A percentile compares a stretch with the other conserved stretches of the same genome.
These are phyloP conservation scores for Schizosaccharomyces versatilis DNA, from an alignment of 1,139 yeast species.

Conservation along the genomic window DNA sequence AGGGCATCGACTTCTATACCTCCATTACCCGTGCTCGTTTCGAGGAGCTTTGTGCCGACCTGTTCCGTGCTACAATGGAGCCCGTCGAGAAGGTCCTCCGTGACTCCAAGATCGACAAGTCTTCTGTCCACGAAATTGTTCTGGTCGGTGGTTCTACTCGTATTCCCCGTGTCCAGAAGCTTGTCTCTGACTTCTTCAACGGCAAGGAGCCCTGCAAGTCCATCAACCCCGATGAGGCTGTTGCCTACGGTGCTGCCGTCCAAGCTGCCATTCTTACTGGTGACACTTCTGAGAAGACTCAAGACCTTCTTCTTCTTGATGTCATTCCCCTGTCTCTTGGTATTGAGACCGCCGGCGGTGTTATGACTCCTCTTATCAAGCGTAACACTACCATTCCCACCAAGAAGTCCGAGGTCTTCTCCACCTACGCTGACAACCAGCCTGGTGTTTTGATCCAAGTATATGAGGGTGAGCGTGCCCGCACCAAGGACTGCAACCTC, in stretches of 20 bases:
- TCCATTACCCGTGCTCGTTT: slow-evolving; percentile 97
- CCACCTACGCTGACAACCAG: slow-evolving; percentile 83
- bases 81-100: slow-evolving; percentile 96
- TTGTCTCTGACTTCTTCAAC: slow-evolving; percentile 91
- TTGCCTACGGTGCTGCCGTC: slow-evolving; percentile 91
- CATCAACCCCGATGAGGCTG: slow-evolving; percentile 97
- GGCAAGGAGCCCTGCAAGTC: slow-evolving; percentile 93
- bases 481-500: slow-evolving; percentile 80
- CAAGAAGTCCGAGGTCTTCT: slow-evolving; percentile 76
- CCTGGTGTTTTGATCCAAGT: slow-evolving; percentile 87
- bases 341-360: slow-evolving; percentile 91
- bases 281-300: slow-evolving; percentile 60
- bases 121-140: slow-evolving; percentile 83
- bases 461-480: slow-evolving; percentile 84
- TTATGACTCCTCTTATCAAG: slow-evolving; percentile 75
- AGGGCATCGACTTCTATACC: slow-evolving; percentile 92
- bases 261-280: slow-evolving; percentile 86
- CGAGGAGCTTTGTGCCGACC: slow-evolving; percentile 89
- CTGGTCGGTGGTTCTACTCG: slow-evolving; percentile 99
- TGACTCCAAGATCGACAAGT: slow-evolving; percentile 81
- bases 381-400: slow-evolving; percentile 87
- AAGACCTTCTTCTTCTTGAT: slow-evolving; percentile 68
- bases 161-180: slow-evolving; percentile 96
- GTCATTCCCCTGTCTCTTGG: slow-evolving; percentile 77
- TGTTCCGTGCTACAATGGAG: slow-evolving; percentile 87